Evolutionary conservation across 768 basidiomycete genomes (phyloP).

Genomic region (Trametes cingulata): DNA sequence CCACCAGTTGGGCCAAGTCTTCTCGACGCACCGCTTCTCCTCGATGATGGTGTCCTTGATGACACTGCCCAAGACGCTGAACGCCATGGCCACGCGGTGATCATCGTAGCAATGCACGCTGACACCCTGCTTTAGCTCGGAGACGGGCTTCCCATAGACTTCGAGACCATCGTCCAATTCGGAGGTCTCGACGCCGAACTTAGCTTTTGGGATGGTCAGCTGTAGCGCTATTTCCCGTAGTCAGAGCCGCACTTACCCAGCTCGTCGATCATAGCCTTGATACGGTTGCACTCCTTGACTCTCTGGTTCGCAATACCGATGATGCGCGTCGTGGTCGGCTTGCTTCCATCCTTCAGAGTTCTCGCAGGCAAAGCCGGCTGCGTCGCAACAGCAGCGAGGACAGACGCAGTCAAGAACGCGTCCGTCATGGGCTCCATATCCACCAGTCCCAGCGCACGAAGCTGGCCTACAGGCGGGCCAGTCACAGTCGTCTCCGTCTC

Average conservation of each 20-base stretch:
- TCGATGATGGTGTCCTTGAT: slow-evolving; percentile 79
- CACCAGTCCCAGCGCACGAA: slow-evolving; percentile 82
- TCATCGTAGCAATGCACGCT: slow-evolving; percentile 97
- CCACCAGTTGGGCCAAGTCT: slow-evolving; percentile 99
- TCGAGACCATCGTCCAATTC: slow-evolving; percentile 94
- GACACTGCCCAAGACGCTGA: slow-evolving; percentile 82
- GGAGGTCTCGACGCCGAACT: slow-evolving; percentile 90
- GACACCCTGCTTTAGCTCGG: slow-evolving; percentile 63
- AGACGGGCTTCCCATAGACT: slow-evolving; percentile 74
- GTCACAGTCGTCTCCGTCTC: slow-evolving; percentile 86
- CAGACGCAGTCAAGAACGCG: slow-evolving; percentile 95
- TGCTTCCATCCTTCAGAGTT: slow-evolving; percentile 35
- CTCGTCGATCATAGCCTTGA: slow-evolving; percentile 94
- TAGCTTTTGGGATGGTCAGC: slow-evolving; percentile 50
- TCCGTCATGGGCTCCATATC: slow-evolving; percentile 99
- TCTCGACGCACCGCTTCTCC: slow-evolving; percentile 97
- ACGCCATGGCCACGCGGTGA: slow-evolving; percentile 98
- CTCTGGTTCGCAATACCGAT: slow-evolving; percentile 96
- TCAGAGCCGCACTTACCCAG: slow-evolving; percentile 56
- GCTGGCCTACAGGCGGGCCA: slow-evolving; percentile 79
- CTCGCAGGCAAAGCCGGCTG: slow-evolving; percentile 50
- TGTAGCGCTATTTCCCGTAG: background rate
- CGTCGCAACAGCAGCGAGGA: slow-evolving; percentile 81
- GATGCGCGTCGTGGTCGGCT: slow-evolving; percentile 67
- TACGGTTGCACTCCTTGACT: slow-evolving; percentile 98